Evolutionary conservation across 2,329 filamentous ascomycete genomes (phyloP), one percentile per base, ranked within the genome.

Genomic region (Alternaria brassicae): DNA sequence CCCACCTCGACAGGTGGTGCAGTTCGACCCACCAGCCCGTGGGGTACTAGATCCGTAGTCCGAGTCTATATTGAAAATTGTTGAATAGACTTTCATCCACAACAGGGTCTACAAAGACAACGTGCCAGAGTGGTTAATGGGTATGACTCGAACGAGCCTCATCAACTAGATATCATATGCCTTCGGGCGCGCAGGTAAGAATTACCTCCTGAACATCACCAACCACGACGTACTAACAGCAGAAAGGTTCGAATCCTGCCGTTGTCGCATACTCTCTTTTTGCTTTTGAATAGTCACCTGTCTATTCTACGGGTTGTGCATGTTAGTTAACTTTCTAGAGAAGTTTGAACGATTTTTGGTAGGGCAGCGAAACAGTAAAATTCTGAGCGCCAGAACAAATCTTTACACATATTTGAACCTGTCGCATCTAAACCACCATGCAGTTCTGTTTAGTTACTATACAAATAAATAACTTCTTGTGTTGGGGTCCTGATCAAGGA

Each of bases 121-220:
- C 13, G 36, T 56, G 53, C 45, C 53, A 56, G 58, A 61, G 58
- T 61, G 58, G 58, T 61, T 61, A 61, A 69, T 63, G 64, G 53
- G 66, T 69, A 63, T 66, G 66, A 67, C 66, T 69, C 66, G 66
- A 66, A 67, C 50, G 42, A 44, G 25, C 27, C 27, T 48, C 23
- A 37, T 34, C 58, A 44, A 5, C 10, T 58, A 56, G 64, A 66
- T 62, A 69, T 67, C 66, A 66, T 63, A 37, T 37, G 36, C 6
- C 36, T 37, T 37, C 36, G 17, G 36, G 6, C 36, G n/a, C 36
- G 30, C 30, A 34, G n/a, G n/a, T n/a, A n/a, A n/a, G n/a, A n/a
- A n/a, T n/a, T n/a, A n/a, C n/a, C n/a, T n/a, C n/a, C n/a, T n/a
- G n/a, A n/a, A n/a, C n/a, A n/a, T n/a, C n/a, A n/a, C n/a, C n/a